These are phyloP conservation scores for Fusarium torreyae DNA, from an alignment of 2,329 filamentous ascomycete genomes.

Conservation along the genomic window DNA sequence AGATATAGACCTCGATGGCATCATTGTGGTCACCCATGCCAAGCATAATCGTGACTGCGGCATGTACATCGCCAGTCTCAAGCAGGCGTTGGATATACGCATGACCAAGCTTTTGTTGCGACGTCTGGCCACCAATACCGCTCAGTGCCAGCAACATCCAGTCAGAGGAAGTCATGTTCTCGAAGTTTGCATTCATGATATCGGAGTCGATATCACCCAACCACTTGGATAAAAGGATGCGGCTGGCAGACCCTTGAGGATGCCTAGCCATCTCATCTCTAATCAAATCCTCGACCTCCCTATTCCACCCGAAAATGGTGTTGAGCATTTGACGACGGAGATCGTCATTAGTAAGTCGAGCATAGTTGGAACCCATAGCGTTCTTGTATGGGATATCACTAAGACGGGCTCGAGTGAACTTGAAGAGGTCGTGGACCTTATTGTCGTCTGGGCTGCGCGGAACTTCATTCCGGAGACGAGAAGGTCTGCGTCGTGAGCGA, in stretches of 20 bases:
- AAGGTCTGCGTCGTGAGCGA: constrained; percentile 67
- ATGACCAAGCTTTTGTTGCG: constrained; percentile 91
- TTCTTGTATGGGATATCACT: constrained; percentile 87
- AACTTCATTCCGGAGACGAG: constrained; percentile 84
- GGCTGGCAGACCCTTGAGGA: constrained; percentile 78
- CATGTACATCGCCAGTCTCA: constrained; percentile 91
- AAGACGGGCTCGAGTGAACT: constrained; percentile 84
- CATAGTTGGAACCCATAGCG: constrained; percentile 70
- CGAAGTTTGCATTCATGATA: constrained; percentile 82
- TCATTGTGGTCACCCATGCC: constrained; percentile 94
- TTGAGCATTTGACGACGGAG: constrained; percentile 91
- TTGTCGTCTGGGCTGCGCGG: constrained; percentile 82
- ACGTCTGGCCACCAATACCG: constrained; percentile 81
- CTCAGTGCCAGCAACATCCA: constrained; percentile 97
- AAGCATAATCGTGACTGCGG: constrained; percentile 91
- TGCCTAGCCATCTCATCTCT: constrained; percentile 87
- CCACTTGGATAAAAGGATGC: constrained; percentile 92
- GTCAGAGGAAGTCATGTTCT: constrained; percentile 92
- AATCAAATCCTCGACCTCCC: constrained; percentile 84
- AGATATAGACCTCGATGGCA: constrained; percentile 96
- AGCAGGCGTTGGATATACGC: constrained; percentile 92
- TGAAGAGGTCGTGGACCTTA: constrained; percentile 84
- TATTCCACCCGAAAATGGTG: constrained; percentile 95
- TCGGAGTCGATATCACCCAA: constrained; percentile 88
- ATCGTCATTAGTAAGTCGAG: constrained; percentile 80